Evolutionary conservation across 1,284 basidiomycete species (phyloP).

Genomic region (Naganishia cerealis): DNA sequence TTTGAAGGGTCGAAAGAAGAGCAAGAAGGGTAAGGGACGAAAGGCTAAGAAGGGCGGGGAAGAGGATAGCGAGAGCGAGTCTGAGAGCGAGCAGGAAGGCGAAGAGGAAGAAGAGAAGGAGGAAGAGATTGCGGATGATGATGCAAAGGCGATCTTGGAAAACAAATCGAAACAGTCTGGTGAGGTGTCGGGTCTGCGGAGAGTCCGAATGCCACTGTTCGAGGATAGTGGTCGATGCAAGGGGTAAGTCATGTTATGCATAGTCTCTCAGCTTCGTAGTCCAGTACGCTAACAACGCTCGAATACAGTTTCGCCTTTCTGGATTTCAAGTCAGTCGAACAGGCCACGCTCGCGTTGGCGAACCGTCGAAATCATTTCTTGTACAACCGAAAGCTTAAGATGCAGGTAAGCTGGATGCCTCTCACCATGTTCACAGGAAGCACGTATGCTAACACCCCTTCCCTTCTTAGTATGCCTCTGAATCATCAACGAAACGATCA

Average conservation of each 20-base stretch:
- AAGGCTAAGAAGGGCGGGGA: conserved; percentile 31
- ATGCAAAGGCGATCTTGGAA: conserved; percentile 29
- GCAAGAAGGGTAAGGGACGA: conserved; percentile 30
- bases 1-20: conserved; percentile 66
- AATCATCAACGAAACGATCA: conserved; percentile 46
- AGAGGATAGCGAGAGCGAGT: conserved; percentile 32
- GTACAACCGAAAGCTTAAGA: conserved; percentile 69
- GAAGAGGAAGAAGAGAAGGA: conserved; percentile 41
- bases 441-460: conserved; percentile 30
- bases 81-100: conserved; percentile 36
- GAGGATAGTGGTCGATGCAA: conserved; percentile 93
- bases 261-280: neutral
- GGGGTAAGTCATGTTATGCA: conserved; percentile 63
- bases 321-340: conserved; percentile 76
- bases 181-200: conserved; percentile 68
- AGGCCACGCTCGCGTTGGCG: conserved; percentile 77
- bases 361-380: conserved; percentile 81
- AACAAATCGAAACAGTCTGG: conserved; percentile 20
- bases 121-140: conserved; percentile 44
- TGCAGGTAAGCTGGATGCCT: conserved; percentile 60
- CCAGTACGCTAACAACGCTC: neutral
- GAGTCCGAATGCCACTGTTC: conserved; percentile 89
- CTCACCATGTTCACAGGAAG: conserved; percentile 50
- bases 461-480: conserved; percentile 49
- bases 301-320: conserved; percentile 81